A percentile compares a stretch with the other conserved stretches of the same genome.
Evolutionary conservation across 2,329 filamentous ascomycete genomes (phyloP).

Genomic region (Knufia petricola): DNA sequence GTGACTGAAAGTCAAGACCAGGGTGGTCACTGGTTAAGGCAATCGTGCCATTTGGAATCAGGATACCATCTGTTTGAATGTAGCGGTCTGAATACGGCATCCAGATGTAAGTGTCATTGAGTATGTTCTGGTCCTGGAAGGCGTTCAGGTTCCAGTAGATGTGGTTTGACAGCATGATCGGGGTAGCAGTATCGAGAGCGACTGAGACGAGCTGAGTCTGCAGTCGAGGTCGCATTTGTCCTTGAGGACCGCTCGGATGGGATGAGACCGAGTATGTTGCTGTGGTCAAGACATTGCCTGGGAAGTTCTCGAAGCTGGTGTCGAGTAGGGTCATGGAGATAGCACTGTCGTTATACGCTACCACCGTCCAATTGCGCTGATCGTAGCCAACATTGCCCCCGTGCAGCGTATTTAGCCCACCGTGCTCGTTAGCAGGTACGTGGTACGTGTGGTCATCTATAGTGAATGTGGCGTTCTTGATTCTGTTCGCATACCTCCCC

Average conservation of each 20-base stretch:
- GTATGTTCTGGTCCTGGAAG: slow-evolving; percentile 34
- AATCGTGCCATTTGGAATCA: slow-evolving; percentile 69
- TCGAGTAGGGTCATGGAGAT: slow-evolving; percentile 41
- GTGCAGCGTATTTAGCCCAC: slow-evolving; percentile 43
- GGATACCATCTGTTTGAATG: slow-evolving; percentile 46
- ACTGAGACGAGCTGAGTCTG: slow-evolving; percentile 37
- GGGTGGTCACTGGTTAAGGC: slow-evolving; percentile 64
- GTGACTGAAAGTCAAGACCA: slow-evolving; percentile 55
- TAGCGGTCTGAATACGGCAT: slow-evolving; percentile 38
- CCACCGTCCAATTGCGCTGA: slow-evolving; percentile 41
- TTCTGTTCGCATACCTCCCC: slow-evolving; percentile 46
- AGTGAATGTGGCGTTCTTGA: slow-evolving; percentile 47
- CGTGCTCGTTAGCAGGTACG: slow-evolving; percentile 43
- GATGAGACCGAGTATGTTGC: slow-evolving; percentile 37
- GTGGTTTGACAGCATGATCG: slow-evolving; percentile 43
- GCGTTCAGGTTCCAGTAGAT: slow-evolving; percentile 45
- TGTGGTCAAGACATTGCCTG: slow-evolving; percentile 38
- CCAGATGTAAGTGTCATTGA: slow-evolving; percentile 35
- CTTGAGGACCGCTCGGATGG: slow-evolving; percentile 30
- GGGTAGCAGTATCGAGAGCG: slow-evolving; percentile 37
- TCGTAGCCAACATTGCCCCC: slow-evolving; percentile 41
- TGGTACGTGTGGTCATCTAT: slow-evolving; percentile 40
- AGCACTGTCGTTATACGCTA: slow-evolving; percentile 30
- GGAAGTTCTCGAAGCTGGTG: slow-evolving; percentile 35
- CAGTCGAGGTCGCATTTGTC: slow-evolving; percentile 30